Evolutionary conservation across 352 stramenopile genomes (phyloP), one percentile per base, ranked within the genome.

Genomic region (Pythium volutum): DNA sequence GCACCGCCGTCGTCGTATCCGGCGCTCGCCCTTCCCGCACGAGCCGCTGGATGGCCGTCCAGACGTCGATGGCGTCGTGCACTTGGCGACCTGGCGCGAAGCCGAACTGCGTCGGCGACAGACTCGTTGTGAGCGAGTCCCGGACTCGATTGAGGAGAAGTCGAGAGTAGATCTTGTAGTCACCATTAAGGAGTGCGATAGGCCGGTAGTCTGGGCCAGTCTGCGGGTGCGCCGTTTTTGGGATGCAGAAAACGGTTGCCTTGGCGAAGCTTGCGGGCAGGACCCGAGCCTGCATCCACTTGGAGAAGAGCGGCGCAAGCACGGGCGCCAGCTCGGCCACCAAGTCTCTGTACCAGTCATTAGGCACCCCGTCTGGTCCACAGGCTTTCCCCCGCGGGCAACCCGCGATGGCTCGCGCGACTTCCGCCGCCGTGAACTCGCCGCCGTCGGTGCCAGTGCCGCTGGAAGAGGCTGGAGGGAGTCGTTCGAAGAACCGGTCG

Each of bases 261-360:
- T 27, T 7, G 12, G 0, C 1, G 33, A 66, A 66, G 34, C 59
- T 66, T 1, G 26, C 33, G 59, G 59, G 12, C n/a, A 66, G 33
- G 0, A 29, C 15, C 0, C 42, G 22, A 1, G 9, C 16, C 2
- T 12, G 0, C 4, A 33, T 2, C 41, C 50, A 66, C 7, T 18
- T 20, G 5, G 25, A 50, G 49, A 50, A 55, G 1, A 66, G 50
- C 9, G 5, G 29, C 0, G 59, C 34, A 8, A 59, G 42, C 0
- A 60, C 2, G 4, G 49, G 27, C 3, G n/a, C 1, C 9, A 66
- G 18, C 0, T 10, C 11, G 2, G 39, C 50, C 3, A 10, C 33
- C 1, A 55, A 27, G 15, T 59, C 59, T 29, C 50, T 26, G 59
- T 66, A 66, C 59, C 59, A 66, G 42, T 66, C 59, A 15, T 66